Evolutionary conservation across 1,139 yeast species (phyloP).

Genomic region (Candida frijolesensis): DNA sequence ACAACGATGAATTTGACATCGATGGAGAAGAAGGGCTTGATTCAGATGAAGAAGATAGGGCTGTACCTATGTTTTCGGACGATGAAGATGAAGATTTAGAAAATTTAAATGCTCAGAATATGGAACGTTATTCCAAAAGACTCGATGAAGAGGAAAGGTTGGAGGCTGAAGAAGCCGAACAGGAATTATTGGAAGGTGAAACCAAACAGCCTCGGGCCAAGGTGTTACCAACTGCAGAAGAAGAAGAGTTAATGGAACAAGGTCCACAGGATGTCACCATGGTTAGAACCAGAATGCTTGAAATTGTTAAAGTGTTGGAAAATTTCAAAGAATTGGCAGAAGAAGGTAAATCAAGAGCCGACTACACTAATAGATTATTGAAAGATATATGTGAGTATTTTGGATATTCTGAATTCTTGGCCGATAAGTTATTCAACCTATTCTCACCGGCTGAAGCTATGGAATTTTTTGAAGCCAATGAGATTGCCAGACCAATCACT

Average conservation of each 20-base stretch:
- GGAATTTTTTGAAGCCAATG: conserved; percentile 98
- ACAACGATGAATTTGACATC: conserved; percentile 60
- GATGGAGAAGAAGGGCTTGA: conserved; percentile 57
- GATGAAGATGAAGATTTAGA: conserved; percentile 74
- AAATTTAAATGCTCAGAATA: conserved; percentile 79
- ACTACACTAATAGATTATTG: conserved; percentile 73
- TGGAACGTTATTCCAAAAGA: conserved; percentile 74
- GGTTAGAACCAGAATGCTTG: conserved; percentile 91
- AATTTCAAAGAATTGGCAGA: conserved; percentile 84
- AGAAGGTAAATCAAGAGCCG: conserved; percentile 82
- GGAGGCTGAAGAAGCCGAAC: conserved; percentile 80
- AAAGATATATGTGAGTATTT: conserved; percentile 90
- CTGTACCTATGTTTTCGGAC: conserved; percentile 83
- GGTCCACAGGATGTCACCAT: conserved; percentile 74
- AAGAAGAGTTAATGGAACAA: conserved; percentile 52
- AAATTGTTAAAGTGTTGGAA: conserved; percentile 92
- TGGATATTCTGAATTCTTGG: conserved; percentile 94
- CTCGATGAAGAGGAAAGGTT: conserved; percentile 71
- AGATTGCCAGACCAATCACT: conserved; percentile 93
- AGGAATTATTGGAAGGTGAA: conserved; percentile 64
- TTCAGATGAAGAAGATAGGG: conserved; percentile 59
- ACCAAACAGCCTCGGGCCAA: conserved; percentile 70
- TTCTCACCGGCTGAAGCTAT: conserved; percentile 95
- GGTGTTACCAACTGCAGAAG: conserved; percentile 60
- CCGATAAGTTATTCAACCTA: conserved; percentile 87